These are phyloP conservation scores for Umbelopsis sp. DNA, from an alignment of 192 early-diverging fungal species.

Conservation along the genomic window DNA sequence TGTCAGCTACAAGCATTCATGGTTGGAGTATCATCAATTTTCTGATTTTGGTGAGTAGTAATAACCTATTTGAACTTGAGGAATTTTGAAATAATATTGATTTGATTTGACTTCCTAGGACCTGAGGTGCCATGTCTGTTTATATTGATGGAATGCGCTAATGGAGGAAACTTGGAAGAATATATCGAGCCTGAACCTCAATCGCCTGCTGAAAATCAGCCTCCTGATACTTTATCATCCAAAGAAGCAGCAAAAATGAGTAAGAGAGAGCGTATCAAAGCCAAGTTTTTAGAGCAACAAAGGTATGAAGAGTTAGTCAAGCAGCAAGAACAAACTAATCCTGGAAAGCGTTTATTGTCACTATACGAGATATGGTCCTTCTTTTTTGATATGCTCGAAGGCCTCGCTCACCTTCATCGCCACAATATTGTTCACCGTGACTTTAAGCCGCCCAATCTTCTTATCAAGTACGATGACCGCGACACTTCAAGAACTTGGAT, in stretches of 20 bases:
- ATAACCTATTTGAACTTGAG: background rate
- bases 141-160: slow-evolving; percentile 94
- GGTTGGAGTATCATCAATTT: slow-evolving; percentile 85
- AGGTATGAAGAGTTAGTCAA: slow-evolving; percentile 12
- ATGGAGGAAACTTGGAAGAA: slow-evolving; percentile 95
- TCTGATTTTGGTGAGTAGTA: slow-evolving; percentile 59
- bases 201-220: background rate
- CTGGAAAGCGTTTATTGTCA: slow-evolving; percentile 45
- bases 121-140: slow-evolving; percentile 93
- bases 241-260: slow-evolving; percentile 8
- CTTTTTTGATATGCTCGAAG: slow-evolving; percentile 91
- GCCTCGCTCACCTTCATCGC: slow-evolving; percentile 84
- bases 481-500: slow-evolving; percentile 22
- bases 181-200: slow-evolving; percentile 62
- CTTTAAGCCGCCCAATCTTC: slow-evolving; percentile 90
- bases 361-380: slow-evolving; percentile 80
- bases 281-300: slow-evolving; percentile 23
- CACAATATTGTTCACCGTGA: slow-evolving; percentile 93
- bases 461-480: slow-evolving; percentile 69
- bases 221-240: background rate
- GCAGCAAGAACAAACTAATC: background rate
- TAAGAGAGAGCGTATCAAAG: slow-evolving; percentile 30
- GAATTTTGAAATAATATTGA: background rate
- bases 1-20: slow-evolving; percentile 94
- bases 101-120: slow-evolving; percentile 33